These are phyloP conservation scores for Papiliotrema laurentii DNA, from an alignment of 1,284 basidiomycete genomes.

Conservation along the genomic window DNA sequence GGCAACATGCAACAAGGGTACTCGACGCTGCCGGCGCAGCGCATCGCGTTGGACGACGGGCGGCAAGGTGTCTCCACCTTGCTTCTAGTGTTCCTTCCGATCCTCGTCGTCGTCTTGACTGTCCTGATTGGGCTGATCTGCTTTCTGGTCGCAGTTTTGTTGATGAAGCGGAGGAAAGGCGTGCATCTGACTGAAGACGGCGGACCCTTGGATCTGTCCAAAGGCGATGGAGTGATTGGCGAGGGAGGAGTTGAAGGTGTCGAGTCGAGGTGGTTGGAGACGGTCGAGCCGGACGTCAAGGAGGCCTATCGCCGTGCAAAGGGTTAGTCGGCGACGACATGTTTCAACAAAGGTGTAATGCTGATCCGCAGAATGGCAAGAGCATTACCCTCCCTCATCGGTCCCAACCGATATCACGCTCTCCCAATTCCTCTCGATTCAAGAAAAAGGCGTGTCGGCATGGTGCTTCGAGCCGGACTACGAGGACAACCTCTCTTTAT, in stretches of 20 bases:
- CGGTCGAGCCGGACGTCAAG: constrained; percentile 62
- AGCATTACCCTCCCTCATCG: constrained; percentile 87
- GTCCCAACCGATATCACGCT: constrained; percentile 91
- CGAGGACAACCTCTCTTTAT: constrained; percentile 80
- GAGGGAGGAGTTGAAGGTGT: constrained; percentile 88
- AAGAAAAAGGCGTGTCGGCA: constrained; percentile 95
- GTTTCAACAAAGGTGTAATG: neutral
- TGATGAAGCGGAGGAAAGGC: constrained; percentile 72
- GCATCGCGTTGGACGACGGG: neutral
- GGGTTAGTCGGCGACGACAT: constrained; percentile 55
- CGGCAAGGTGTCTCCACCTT: constrained; percentile 19
- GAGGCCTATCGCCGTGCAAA: constrained; percentile 79
- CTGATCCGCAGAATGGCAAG: constrained; percentile 66
- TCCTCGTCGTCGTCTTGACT: constrained; percentile 86
- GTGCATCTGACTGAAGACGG: constrained; percentile 71
- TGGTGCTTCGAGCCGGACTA: constrained; percentile 98
- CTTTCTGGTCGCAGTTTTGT: constrained; percentile 79
- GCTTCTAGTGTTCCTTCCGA: constrained; percentile 56
- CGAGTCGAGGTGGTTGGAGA: constrained; percentile 90
- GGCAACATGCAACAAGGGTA: no score
- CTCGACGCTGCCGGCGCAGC: no score
- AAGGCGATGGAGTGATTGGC: constrained; percentile 80
- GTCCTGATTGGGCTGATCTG: constrained; percentile 86
- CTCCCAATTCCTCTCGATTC: constrained; percentile 93
- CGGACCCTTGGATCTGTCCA: constrained; percentile 87